phyloP scores from a whole-genome alignment of 2,329 filamentous ascomycete genomes.

The Paecilomyces sp. region DNA sequence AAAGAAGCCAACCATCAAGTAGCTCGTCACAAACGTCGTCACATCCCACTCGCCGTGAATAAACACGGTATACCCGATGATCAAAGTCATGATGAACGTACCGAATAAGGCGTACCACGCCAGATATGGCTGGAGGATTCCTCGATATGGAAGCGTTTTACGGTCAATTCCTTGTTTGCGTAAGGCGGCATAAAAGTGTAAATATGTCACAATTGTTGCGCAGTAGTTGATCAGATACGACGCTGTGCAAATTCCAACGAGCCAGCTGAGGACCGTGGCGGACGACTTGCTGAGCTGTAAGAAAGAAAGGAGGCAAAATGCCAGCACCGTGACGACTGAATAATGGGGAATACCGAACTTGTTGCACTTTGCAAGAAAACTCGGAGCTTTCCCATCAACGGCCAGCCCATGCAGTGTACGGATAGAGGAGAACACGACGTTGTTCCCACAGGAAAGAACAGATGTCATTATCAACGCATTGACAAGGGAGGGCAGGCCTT shows the following conservation, averaged over 20 bases:
- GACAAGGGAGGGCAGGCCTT: constrained; percentile 60
- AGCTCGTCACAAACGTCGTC: neutral
- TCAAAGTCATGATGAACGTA: constrained; percentile 54
- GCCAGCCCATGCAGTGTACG: constrained; percentile 62
- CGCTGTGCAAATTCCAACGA: neutral
- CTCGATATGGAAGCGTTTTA: constrained; percentile 39
- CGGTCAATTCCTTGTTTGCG: constrained; percentile 25
- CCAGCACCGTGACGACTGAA: neutral
- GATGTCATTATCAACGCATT: constrained; percentile 67
- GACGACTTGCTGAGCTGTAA: neutral
- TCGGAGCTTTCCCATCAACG: constrained; percentile 59
- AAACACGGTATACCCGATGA: constrained; percentile 58
- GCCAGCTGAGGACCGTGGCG: neutral
- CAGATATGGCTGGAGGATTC: constrained; percentile 52
- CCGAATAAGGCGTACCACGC: constrained; percentile 54
- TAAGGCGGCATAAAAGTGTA: constrained; percentile 43
- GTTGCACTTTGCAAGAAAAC: neutral
- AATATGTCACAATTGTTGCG: constrained; percentile 21
- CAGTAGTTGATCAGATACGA: neutral
- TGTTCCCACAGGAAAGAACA: constrained; percentile 63
- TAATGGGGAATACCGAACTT: neutral
- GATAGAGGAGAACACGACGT: constrained; percentile 60
- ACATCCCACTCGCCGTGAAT: constrained; percentile 24
- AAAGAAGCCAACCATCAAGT: no score
- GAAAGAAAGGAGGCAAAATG: neutral